Percentiles rank a stretch among this genome's conserved stretches.
Conservation (phyloP, 2,329 filamentous ascomycete species). For the Diaporthe citrichinensis region DNA sequence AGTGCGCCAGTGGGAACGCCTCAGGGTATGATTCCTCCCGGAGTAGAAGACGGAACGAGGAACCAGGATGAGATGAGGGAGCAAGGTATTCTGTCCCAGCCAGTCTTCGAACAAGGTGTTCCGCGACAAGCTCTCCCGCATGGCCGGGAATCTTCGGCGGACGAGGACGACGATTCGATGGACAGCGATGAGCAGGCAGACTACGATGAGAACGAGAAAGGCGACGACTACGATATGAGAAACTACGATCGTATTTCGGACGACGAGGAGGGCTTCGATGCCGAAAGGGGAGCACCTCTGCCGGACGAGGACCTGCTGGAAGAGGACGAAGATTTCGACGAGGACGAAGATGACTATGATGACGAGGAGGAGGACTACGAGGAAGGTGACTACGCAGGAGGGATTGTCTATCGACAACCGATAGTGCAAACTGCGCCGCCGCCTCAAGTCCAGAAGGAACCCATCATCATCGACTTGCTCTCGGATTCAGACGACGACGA, state of each 20-base stretch:
- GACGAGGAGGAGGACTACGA: conserved; percentile 47
- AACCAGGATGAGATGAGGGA: conserved; percentile 40
- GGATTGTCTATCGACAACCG: conserved; percentile 7
- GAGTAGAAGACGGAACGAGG: conserved; percentile 40
- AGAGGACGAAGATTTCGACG: conserved; percentile 41
- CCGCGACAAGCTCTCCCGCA: conserved; percentile 35
- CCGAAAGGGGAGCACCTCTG: conserved; percentile 38
- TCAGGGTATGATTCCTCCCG: conserved; percentile 39
- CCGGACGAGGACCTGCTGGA: conserved; percentile 42
- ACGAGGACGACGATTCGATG: conserved; percentile 45
- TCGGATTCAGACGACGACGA: conserved; percentile 61
- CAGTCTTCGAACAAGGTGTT: conserved; percentile 39
- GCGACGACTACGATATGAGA: conserved; percentile 51
- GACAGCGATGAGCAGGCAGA: conserved; percentile 46
- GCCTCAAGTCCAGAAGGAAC: conserved; percentile 48
- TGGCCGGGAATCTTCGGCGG: conserved; percentile 39
- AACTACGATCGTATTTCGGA: conserved; percentile 51
- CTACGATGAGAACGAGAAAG: conserved; percentile 49
- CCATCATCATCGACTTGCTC: conserved; percentile 62
- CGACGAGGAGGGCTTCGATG: conserved; percentile 43
- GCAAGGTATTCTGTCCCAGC: conserved; percentile 34
- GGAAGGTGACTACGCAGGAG: conserved; percentile 41
- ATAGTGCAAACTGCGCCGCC: conserved; percentile 16
- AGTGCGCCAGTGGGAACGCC: conserved; percentile 3
- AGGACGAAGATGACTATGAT: conserved; percentile 41